Base-by-base conservation (phyloP, 495 filamentous ascomycete genomes). In the Aspergillus panamensis region DNA sequence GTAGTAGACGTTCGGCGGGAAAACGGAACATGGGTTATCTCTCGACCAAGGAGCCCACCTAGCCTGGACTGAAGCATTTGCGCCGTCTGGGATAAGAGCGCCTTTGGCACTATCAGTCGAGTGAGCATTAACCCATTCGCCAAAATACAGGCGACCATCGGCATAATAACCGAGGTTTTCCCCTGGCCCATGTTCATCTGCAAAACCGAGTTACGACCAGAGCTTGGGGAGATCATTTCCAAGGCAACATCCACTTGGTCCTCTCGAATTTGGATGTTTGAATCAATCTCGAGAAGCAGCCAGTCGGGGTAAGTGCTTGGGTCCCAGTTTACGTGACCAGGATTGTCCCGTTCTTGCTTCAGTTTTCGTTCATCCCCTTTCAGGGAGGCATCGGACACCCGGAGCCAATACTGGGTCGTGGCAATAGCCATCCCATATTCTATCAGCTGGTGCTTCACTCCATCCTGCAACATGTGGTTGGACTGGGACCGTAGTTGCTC, bases 171-270 rank as follows among this genome's bases (percentile, higher is more conserved):
- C 0, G 84, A 85, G 0, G 85, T 85, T 62, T 91, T 91, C 0
- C 88, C 87, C 64, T 88, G 80, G 0, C 87, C 87, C 87, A 90
- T 90, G 60, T 89, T 89, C 51, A 91, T 72, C 62, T 91, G 87
- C 67, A 90, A 73, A 12, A 84, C 82, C 0, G 76, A 65, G 62
- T 85, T 90, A 0, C 55, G 31, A 1, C 58, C 68, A 0, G 62
- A 68, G 0, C 61, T 61, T 0, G 86, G 85, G 1, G 50, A 44
- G 9, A 76, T 80, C 85, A 90, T 90, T 49, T 76, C 67, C 3
- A 48, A 31, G 0, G 86, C 83, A 43, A 89, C 83, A 3, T 77
- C 59, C 5, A 74, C 68, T 61, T 91, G 88, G 0, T 83, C 82
- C 16, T 73, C 66, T 1, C 87, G 82, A 33, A 90, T 86, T 10